Conservation (phyloP, 257 asterid species). For the Ilex asprella region DNA sequence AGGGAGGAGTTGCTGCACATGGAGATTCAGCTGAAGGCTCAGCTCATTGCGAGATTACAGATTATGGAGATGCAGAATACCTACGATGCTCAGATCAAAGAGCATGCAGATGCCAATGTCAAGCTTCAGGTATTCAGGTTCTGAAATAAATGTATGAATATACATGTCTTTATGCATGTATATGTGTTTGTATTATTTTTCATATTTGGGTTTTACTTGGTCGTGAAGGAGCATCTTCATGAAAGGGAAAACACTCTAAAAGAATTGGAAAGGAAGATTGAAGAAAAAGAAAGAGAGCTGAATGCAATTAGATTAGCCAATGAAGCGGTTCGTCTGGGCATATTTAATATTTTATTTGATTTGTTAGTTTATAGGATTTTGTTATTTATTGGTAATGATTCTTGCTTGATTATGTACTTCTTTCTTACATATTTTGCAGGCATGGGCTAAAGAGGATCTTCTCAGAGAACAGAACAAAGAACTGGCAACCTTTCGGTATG, state of each 20-base stretch:
- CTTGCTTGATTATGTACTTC: constrained; percentile 4
- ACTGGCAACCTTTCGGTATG: constrained; percentile 63
- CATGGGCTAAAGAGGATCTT: constrained; percentile 91
- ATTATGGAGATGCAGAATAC: constrained; percentile 40
- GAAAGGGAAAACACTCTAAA: constrained; percentile 56
- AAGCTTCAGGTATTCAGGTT: constrained; percentile 53
- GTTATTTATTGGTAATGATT: background rate
- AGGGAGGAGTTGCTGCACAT: constrained; percentile 63
- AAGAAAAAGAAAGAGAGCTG: constrained; percentile 71
- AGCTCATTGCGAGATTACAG: constrained; percentile 48
- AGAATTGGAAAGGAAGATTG: constrained; percentile 66
- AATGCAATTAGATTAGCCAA: constrained; percentile 60
- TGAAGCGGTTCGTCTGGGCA: constrained; percentile 61
- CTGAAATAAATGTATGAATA: background rate
- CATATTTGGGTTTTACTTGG: constrained; percentile 6
- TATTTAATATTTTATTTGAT: constrained; percentile 4
- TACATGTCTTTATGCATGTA: background rate
- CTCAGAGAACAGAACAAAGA: constrained; percentile 76
- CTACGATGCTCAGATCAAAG: constrained; percentile 60
- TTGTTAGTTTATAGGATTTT: background rate
- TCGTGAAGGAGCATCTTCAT: constrained; percentile 52
- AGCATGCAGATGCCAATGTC: constrained; percentile 42
- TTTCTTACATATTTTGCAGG: constrained; percentile 39
- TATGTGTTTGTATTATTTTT: background rate
- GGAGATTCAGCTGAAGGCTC: constrained; percentile 77